Conservation (phyloP, 768 basidiomycete species). For the Hygrophoropsis aurantiaca region DNA sequence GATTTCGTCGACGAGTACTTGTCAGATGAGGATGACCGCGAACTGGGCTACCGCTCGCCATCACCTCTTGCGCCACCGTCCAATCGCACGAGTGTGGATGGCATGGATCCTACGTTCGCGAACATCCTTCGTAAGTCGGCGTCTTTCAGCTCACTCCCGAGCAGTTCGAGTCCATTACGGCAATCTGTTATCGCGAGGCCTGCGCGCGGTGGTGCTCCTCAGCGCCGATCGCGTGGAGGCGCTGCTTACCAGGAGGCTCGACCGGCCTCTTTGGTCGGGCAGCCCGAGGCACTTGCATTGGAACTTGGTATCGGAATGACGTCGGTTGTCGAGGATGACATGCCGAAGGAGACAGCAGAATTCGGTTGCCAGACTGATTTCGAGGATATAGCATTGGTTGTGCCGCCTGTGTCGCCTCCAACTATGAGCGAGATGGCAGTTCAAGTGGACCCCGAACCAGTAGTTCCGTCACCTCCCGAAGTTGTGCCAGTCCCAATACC, state of each 20-base stretch:
- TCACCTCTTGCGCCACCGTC: constrained; percentile 42
- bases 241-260: constrained; percentile 69
- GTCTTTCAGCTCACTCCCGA: constrained; percentile 40
- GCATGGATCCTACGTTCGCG: constrained; percentile 86
- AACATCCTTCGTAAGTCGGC: constrained; percentile 66
- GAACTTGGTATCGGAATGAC: constrained; percentile 56
- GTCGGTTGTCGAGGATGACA: constrained; percentile 36
- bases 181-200: constrained; percentile 54
- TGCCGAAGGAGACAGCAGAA: constrained; percentile 51
- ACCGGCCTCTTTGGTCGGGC: constrained; percentile 68
- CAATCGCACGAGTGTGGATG: constrained; percentile 74
- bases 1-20: constrained; percentile 16
- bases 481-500: constrained; percentile 11
- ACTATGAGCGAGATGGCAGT: constrained; percentile 39
- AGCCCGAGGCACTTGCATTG: constrained; percentile 69
- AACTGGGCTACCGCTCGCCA: constrained; percentile 35
- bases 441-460: constrained; percentile 35
- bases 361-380: constrained; percentile 67
- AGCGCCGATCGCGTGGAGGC: constrained; percentile 62
- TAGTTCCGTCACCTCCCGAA: constrained; percentile 11
- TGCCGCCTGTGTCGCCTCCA: constrained; percentile 22
- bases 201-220: constrained; percentile 47
- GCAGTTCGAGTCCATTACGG: constrained; percentile 59
- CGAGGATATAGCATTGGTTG: constrained; percentile 27
- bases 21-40: constrained; percentile 30